Conservation (phyloP, 2,329 filamentous ascomycete species). For the Hymenoscyphus fraxineus region DNA sequence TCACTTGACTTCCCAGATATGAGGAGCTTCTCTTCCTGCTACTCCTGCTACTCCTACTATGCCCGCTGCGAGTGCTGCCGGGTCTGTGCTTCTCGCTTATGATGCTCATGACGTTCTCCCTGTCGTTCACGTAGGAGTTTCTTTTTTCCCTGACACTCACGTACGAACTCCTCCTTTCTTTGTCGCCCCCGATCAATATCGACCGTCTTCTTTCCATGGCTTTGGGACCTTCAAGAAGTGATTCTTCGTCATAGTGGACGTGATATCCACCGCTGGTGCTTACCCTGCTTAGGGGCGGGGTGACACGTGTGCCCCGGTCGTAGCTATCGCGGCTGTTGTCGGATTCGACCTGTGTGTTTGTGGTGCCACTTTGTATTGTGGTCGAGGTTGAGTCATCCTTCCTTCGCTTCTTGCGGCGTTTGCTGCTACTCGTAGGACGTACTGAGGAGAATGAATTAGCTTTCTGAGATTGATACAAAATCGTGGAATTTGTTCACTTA, state of each 20-base stretch:
- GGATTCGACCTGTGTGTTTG: not conserved
- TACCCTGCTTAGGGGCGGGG: not conserved
- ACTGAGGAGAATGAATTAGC: not conserved
- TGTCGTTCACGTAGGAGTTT: not conserved
- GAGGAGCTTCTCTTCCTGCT: not conserved
- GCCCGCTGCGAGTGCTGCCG: no score
- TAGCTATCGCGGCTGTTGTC: not conserved
- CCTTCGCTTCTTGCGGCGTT: conserved; percentile 6
- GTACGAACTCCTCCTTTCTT: not conserved
- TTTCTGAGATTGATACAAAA: not conserved
- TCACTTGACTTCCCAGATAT: not conserved
- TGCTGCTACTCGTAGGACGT: not conserved
- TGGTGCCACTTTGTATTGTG: conserved; percentile 6
- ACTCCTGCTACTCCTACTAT: not conserved
- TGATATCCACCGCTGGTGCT: not conserved
- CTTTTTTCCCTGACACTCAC: no score
- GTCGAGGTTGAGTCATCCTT: not conserved
- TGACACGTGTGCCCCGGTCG: conserved; percentile 1
- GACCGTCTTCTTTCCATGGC: not conserved
- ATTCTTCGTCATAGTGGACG: conserved; percentile 1
- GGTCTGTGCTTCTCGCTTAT: no score
- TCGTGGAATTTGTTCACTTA: conserved; percentile 12
- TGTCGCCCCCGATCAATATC: not conserved
- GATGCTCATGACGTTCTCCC: not conserved
- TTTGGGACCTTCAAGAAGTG: not conserved